Base-by-base conservation (phyloP, 371 early-diverging fungal genomes). In the Parasitella parasitica region DNA sequence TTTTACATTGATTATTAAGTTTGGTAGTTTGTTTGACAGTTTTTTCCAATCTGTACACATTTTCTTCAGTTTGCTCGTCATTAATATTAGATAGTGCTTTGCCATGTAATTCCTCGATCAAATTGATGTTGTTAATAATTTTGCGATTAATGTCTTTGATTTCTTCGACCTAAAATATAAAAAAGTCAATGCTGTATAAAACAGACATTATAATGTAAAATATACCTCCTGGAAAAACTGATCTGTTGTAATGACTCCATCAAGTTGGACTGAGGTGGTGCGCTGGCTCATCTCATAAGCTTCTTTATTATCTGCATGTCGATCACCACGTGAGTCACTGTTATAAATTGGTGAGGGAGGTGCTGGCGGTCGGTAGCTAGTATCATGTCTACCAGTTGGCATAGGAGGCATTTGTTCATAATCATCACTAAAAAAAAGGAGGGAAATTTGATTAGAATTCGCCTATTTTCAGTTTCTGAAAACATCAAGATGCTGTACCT, bases 81-180 rank as follows among this genome's bases (percentile, higher is more conserved):
- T 77, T 87, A 37, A 89, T 88, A 32, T 81, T 85, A 35, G 86
- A 85, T 52, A 93, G 69, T 2, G 91, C 84, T 50, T 80, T 72
- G 53, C 87, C 81, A 65, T 91, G 93, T 22, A 90, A 61, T 41
- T 82, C 81, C 54, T 90, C 89, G 64, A 93, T 90, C 39, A 76
- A 69, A 15, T 76, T 76, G 43, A 93, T 86, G 53, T 85, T 87
- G 26, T 75, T 69, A 57, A 89, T 81, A 32, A 91, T 81, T 22
- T 71, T 66, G 51, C 80, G 73, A 46, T 89, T 86, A n/a, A 85
- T 63, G 11, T 91, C 90, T 63, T 88, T 86, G 27, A 89, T 86
- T 38, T 79, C 79, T 46, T 86, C 87, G 20, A 91, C 80, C 91
- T 91, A 69, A 18, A 46, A 27, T 43, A 20, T 32, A 39, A 15